Conservation (phyloP, 2,329 filamentous ascomycete species). For the Fusarium cicatricum region DNA sequence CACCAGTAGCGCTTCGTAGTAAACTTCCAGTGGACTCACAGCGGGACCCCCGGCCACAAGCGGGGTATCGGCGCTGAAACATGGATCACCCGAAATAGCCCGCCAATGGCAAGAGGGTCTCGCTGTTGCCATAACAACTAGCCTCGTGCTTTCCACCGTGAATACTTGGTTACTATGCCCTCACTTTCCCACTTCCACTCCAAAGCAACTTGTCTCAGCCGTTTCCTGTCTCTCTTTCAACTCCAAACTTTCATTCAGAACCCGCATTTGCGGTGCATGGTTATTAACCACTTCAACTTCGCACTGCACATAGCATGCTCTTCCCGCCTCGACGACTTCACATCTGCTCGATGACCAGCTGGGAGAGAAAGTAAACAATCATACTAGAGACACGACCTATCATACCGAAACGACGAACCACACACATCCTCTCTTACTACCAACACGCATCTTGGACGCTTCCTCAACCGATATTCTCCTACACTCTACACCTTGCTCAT, state of each 20-base stretch:
- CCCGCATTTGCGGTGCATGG: conserved; percentile 29
- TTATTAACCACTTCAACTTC: conserved; percentile 23
- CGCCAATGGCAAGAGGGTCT: conserved; percentile 22
- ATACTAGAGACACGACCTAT: conserved; percentile 21
- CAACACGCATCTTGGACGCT: conserved; percentile 16
- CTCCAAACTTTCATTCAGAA: conserved; percentile 12
- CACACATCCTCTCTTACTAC: conserved; percentile 10
- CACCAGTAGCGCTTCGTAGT: conserved; percentile 29
- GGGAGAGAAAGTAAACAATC: conserved; percentile 44
- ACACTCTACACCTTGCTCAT: conserved; percentile 5
- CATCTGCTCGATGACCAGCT: conserved; percentile 39
- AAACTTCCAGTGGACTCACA: conserved; percentile 33
- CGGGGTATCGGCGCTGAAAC: conserved; percentile 40
- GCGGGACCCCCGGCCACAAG: conserved; percentile 23
- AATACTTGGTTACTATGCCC: conserved; percentile 32
- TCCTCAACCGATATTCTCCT: conserved; percentile 15
- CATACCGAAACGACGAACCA: conserved; percentile 26
- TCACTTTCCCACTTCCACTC: conserved; percentile 18
- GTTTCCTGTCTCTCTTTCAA: conserved; percentile 33
- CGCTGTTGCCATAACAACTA: conserved; percentile 39
- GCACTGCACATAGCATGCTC: conserved; percentile 40
- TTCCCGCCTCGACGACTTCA: conserved; percentile 31
- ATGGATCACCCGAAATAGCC: conserved; percentile 31
- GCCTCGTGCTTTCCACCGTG: conserved; percentile 3
- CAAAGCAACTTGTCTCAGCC: conserved; percentile 36